A percentile compares a stretch with the other conserved stretches of the same genome.
Evolutionary conservation across 2,329 filamentous ascomycete species (phyloP).

Genomic region (Hansfordia pulvinata): DNA sequence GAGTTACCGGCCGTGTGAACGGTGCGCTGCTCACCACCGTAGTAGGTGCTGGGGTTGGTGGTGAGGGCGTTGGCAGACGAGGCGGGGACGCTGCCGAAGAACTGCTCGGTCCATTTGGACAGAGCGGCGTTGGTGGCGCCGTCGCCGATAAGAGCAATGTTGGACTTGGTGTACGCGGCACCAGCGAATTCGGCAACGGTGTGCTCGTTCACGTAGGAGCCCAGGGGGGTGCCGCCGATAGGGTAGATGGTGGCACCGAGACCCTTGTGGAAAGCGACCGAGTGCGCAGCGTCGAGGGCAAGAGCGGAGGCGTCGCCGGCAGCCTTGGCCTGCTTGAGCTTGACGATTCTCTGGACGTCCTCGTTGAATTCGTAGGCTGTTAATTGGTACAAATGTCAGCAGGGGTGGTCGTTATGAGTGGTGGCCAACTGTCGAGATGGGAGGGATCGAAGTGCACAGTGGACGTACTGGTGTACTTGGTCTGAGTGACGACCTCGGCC

Average conservation of each 20-base stretch:
- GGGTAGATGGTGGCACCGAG: slow-evolving; percentile 71
- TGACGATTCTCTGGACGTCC: slow-evolving; percentile 66
- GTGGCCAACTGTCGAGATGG: too few species aligned
- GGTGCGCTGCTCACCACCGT: slow-evolving; percentile 86
- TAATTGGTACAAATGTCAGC: slow-evolving; percentile 4
- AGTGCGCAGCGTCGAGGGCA: slow-evolving; percentile 75
- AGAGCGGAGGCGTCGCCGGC: slow-evolving; percentile 48
- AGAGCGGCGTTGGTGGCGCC: slow-evolving; percentile 66
- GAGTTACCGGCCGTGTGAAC: slow-evolving; percentile 66
- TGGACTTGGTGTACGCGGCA: slow-evolving; percentile 74
- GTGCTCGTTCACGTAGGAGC: slow-evolving; percentile 69
- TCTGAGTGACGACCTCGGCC: slow-evolving; percentile 78
- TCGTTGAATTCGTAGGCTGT: slow-evolving; percentile 83
- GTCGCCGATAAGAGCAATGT: slow-evolving; percentile 84
- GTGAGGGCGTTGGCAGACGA: slow-evolving; percentile 43
- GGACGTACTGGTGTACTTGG: slow-evolving; percentile 65
- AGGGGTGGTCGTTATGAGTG: background rate
- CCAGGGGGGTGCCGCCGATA: slow-evolving; percentile 54
- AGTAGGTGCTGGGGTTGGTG: slow-evolving; percentile 85
- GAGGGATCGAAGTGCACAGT: too few species aligned
- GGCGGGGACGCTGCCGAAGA: slow-evolving; percentile 62
- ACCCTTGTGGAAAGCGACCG: slow-evolving; percentile 47
- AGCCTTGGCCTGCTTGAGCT: slow-evolving; percentile 62
- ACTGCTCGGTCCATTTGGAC: slow-evolving; percentile 82
- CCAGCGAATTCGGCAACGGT: slow-evolving; percentile 63